A percentile compares a stretch with the other conserved stretches of the same genome.
Conservation (phyloP, 805 yeast genomes). For the Jamesozyma hellenica region DNA sequence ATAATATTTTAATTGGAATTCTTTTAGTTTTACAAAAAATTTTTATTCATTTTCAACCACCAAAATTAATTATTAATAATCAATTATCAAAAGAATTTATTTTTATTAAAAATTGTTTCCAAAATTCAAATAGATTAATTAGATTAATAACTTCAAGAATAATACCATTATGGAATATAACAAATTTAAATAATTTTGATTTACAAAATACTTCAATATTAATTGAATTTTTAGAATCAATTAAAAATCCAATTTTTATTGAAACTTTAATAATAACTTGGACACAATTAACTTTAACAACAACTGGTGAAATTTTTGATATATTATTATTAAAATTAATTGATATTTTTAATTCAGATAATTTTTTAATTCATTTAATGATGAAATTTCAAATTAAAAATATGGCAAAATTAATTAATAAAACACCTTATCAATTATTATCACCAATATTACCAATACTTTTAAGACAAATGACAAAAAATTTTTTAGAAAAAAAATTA, state of each 20-base stretch:
- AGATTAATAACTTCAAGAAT: conserved; percentile 44
- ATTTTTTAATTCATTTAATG: conserved; percentile 51
- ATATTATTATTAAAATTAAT: conserved; percentile 55
- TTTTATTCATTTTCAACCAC: conserved; percentile 45
- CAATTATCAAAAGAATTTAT: conserved; percentile 21
- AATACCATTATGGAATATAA: conserved; percentile 40
- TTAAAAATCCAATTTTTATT: conserved; percentile 34
- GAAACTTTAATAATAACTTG: conserved; percentile 54
- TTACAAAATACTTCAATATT: conserved; percentile 38
- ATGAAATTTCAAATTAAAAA: conserved; percentile 55
- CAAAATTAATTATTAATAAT: conserved; percentile 19
- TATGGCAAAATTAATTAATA: conserved; percentile 44
- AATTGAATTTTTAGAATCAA: conserved; percentile 33
- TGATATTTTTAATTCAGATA: conserved; percentile 52
- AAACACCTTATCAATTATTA: conserved; percentile 69
- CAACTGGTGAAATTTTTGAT: conserved; percentile 60
- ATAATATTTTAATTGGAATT: conserved; percentile 34
- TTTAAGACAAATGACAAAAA: conserved; percentile 51
- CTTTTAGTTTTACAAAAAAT: conserved; percentile 39
- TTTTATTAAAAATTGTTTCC: conserved; percentile 34
- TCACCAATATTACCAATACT: conserved; percentile 72
- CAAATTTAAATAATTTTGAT: conserved; percentile 32
- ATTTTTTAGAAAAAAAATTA: conserved; percentile 38
- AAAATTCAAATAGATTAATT: conserved; percentile 42
- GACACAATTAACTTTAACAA: conserved; percentile 52